Base-by-base conservation (phyloP, 331 rosid genomes). In the Erythrophleum ivorense region DNA sequence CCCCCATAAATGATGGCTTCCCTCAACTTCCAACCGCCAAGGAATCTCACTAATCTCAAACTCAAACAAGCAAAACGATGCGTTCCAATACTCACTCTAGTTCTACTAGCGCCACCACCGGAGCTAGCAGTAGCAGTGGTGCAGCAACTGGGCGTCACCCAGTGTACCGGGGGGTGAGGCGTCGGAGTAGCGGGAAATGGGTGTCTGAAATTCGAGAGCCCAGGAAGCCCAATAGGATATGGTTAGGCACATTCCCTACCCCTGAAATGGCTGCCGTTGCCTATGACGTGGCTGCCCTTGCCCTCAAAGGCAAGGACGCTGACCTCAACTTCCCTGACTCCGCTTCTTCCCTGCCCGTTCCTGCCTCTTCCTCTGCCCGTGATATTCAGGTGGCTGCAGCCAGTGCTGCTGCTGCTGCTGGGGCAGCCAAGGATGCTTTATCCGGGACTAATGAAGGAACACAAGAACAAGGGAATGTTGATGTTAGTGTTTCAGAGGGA, bases 211-310 rank as follows among this genome's bases (percentile, higher is more conserved):
- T 95, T 48, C 85, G 98, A 0, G 98, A 93, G 83, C 98, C 98
- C 0, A 90, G 78, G 50, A 93, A 95, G 78, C 98, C 98, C 0
- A 93, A 91, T 65, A 87, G 98, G 70, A 95, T 95, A 40, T 95
- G 98, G 98, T 84, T 93, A 65, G 98, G 98, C 45, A 95, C 98
- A 69, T 95, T 90, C 63, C 72, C 90, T 13, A 91, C 96, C 0
- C 99, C 99, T 0, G 99, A 95, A 80, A 95, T 95, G 98, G 97
- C 98, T 1, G 99, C 99, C 34, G 84, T 89, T 7, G 99, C 98
- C 15, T 95, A 90, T 80, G 99, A 95, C 60, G 99, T 95, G 34
- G 99, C 98, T 0, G 97, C 98, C 0, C 91, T 93, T 49, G 94
- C 97, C 38, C 94, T 93, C 7, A 95, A 93, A 81, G 99, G 98